Conservation (phyloP, 129 eudicot species). For the Smallanthus sonchifolius region DNA sequence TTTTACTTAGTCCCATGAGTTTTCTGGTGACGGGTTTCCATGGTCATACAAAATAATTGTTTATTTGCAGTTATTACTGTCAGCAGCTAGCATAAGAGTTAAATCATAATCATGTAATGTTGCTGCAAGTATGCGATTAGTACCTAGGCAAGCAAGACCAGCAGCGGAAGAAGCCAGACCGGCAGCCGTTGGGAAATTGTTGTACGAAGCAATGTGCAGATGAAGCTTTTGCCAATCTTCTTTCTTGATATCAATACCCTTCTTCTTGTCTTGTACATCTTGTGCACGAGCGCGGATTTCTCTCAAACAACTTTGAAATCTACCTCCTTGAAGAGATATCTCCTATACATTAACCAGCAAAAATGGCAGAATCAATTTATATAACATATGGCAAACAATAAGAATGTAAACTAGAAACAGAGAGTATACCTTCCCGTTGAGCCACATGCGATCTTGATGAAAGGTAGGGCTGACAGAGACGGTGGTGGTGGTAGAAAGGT, state of each 20-base stretch:
- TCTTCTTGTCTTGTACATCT: conserved; percentile 81
- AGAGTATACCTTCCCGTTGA: conserved; percentile 80
- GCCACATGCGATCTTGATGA: conserved; percentile 92
- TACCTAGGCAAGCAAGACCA: conserved; percentile 98
- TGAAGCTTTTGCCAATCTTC: conserved; percentile 85
- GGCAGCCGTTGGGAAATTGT: conserved; percentile 98
- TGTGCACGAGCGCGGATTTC: conserved; percentile 90
- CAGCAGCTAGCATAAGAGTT: not conserved
- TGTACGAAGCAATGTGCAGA: conserved; percentile 88
- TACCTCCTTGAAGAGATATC: conserved; percentile 85
- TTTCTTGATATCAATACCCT: conserved; percentile 70
- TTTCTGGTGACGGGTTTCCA: no score
- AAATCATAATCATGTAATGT: not conserved
- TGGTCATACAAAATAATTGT: no score
- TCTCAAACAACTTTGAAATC: conserved; percentile 83
- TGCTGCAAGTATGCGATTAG: not conserved
- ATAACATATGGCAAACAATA: not conserved
- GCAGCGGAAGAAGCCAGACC: conserved; percentile 99
- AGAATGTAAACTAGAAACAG: not conserved
- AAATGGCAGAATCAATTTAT: not conserved
- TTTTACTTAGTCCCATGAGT: no score
- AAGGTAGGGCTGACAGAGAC: conserved; percentile 87
- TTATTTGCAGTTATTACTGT: not conserved
- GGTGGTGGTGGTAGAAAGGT: conserved; percentile 92
- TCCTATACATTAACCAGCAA: conserved; percentile 60